These are phyloP conservation scores for Sugiyamaella japonica DNA, from an alignment of 1,139 yeast species.

Conservation along the genomic window DNA sequence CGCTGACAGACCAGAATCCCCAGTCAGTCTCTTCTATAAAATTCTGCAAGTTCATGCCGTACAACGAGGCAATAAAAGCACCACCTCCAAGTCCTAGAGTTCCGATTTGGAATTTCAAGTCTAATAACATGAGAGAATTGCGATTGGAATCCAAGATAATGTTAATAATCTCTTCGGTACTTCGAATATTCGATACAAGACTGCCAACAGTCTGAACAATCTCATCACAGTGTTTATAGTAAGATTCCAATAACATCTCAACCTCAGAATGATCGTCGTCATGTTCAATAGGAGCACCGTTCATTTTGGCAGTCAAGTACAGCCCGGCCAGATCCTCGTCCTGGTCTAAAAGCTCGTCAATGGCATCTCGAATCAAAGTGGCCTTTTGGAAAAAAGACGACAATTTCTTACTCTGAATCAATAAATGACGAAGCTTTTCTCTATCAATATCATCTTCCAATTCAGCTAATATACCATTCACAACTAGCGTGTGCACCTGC, in stretches of 20 bases:
- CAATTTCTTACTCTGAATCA: slow-evolving; percentile 77
- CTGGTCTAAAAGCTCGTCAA: slow-evolving; percentile 85
- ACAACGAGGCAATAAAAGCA: slow-evolving; percentile 76
- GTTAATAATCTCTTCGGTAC: slow-evolving; percentile 95
- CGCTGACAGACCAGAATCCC: slow-evolving; percentile 69
- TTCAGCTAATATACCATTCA: slow-evolving; percentile 77
- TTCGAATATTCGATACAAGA: slow-evolving; percentile 76
- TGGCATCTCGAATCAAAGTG: slow-evolving; percentile 72
- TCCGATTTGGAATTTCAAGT: slow-evolving; percentile 82
- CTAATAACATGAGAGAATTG: slow-evolving; percentile 89
- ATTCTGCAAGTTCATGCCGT: slow-evolving; percentile 94
- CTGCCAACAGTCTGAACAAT: slow-evolving; percentile 92
- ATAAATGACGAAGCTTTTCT: slow-evolving; percentile 72
- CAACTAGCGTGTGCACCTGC: slow-evolving; percentile 67
- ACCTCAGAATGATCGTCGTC: slow-evolving; percentile 66
- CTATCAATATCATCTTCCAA: slow-evolving; percentile 85
- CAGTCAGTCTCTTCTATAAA: slow-evolving; percentile 76
- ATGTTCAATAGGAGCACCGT: slow-evolving; percentile 37
- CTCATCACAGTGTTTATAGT: slow-evolving; percentile 94
- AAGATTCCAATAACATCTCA: slow-evolving; percentile 89
- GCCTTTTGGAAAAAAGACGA: slow-evolving; percentile 85
- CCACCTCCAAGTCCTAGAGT: slow-evolving; percentile 89
- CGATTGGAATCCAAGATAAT: slow-evolving; percentile 93
- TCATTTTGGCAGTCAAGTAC: slow-evolving; percentile 60
- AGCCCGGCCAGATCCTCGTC: slow-evolving; percentile 90